Evolutionary conservation across 768 basidiomycete genomes (phyloP).

Genomic region (Leccinum boreale): DNA sequence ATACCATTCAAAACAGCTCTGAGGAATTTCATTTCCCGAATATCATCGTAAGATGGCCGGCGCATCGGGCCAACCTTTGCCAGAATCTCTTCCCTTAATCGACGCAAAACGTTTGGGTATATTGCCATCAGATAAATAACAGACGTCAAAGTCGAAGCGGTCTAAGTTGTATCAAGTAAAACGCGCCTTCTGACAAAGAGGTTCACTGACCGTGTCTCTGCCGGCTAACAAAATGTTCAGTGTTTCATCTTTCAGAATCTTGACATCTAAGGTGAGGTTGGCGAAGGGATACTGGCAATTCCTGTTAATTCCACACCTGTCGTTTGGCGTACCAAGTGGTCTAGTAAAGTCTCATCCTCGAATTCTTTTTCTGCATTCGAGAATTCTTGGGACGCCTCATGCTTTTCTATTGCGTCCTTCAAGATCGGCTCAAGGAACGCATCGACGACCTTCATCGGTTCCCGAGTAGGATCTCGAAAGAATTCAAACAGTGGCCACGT

Average conservation of each 20-base stretch:
- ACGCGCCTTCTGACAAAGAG: neutral
- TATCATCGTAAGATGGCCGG: conserved; percentile 40
- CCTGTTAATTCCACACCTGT: conserved; percentile 26
- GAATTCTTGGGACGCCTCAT: conserved; percentile 5
- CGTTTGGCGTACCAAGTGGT: conserved; percentile 38
- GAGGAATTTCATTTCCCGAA: conserved; percentile 42
- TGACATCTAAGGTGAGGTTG: conserved; percentile 19
- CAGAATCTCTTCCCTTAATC: conserved; percentile 43
- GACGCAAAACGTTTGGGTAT: conserved; percentile 39
- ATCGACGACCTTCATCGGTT: conserved; percentile 38
- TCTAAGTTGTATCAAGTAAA: conserved; percentile 27
- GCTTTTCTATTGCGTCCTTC: conserved; percentile 32
- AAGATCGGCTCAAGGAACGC: conserved; percentile 40
- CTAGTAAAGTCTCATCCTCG: conserved; percentile 41
- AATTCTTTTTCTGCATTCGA: conserved; percentile 1
- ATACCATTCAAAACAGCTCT: conserved; percentile 44
- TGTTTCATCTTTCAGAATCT: conserved; percentile 39
- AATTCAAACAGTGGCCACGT: conserved; percentile 43
- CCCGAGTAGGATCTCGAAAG: conserved; percentile 26
- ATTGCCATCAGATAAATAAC: conserved; percentile 44
- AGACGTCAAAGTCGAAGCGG: conserved; percentile 43
- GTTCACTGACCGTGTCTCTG: conserved; percentile 38
- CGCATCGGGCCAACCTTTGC: conserved; percentile 33
- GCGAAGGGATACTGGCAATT: neutral
- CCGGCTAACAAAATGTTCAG: conserved; percentile 45